These are phyloP conservation scores for Boletus reticuloceps DNA, from an alignment of 768 basidiomycete species.

Conservation along the genomic window DNA sequence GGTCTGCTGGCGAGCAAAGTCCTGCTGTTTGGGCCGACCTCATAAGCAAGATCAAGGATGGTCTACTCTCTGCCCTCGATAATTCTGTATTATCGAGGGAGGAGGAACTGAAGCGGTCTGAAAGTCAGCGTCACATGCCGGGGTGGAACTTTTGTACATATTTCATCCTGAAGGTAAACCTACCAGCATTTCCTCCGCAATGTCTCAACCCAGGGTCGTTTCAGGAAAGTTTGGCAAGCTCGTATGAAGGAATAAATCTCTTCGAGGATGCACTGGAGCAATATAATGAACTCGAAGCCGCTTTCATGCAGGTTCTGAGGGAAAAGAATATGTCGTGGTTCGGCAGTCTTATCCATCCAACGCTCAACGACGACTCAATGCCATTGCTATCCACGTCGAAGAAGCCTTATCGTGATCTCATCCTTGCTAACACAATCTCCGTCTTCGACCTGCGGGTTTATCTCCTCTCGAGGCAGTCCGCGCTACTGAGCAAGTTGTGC, in stretches of 20 bases:
- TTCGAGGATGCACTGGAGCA: slow-evolving; percentile 86
- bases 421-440: slow-evolving; percentile 86
- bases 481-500: slow-evolving; percentile 66
- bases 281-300: slow-evolving; percentile 88
- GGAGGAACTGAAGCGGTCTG: slow-evolving; percentile 88
- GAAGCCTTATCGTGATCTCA: slow-evolving; percentile 88
- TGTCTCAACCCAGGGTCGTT: neutral
- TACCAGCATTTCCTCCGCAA: neutral
- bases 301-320: slow-evolving; percentile 70
- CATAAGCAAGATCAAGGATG: slow-evolving; percentile 86
- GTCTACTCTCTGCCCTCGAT: slow-evolving; percentile 82
- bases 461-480: slow-evolving; percentile 82
- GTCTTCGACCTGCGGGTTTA: slow-evolving; percentile 94
- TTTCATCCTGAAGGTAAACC: slow-evolving; percentile 87
- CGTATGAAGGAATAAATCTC: slow-evolving; percentile 87
- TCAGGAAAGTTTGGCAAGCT: slow-evolving; percentile 91
- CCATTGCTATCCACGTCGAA: slow-evolving; percentile 75
- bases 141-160: slow-evolving; percentile 99
- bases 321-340: slow-evolving; percentile 93
- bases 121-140: slow-evolving; percentile 86
- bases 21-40: slow-evolving; percentile 87
- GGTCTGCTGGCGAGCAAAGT: slow-evolving; percentile 68
- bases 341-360: slow-evolving; percentile 73
- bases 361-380: slow-evolving; percentile 70
- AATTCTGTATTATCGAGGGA: slow-evolving; percentile 72